Evolutionary conservation across 2,329 filamentous ascomycete genomes (phyloP), one percentile per base, ranked within the genome.

Genomic region (Thielaviopsis euricoi): DNA sequence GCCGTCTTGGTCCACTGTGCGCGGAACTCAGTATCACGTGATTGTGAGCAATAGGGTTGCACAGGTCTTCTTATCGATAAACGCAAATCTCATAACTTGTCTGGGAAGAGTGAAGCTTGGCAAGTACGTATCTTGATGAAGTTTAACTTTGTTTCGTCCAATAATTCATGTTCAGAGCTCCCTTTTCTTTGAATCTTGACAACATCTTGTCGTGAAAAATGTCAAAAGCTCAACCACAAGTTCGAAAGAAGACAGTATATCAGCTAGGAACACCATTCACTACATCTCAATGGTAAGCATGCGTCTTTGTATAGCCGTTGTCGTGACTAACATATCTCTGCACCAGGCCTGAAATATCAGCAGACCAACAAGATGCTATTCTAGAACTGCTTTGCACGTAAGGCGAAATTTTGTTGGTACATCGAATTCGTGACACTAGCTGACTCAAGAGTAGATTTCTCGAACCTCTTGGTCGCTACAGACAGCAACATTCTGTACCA

Each of bases 351-450:
- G 68, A 74, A 49, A 74, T 86, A 50, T 71, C 73, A 1, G 65
- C 70, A 19, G 71, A 79, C 53, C 74, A 86, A 56, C 82, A 86
- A 67, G 76, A 83, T 55, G 73, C 75, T 3, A 83, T 87, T 43
- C 66, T 87, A 10, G 82, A 86, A 62, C 71, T 88, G 53, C 72
- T 87, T 5, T 85, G 79, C 77, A 77, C 73, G 84, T 86, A 74
- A 64, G 55, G 52, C 10, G 29, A 6, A 33, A 13, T 10, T 10
- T 13, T 51, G 10, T 12, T n/a, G n/a, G 49, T 52, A 22, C 12
- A 26, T 37, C 48, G 19, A 23, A 55, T 21, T 33, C 33, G 61
- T 25, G 61, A 58, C 23, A 49, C 55, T 37, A 23, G 51, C 53
- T 54, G 62, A 12, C 60, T 10, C 40, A 33, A 6, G 5, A 6